Percentiles rank a stretch among this genome's conserved stretches.
Evolutionary conservation across 495 filamentous ascomycete genomes (phyloP).

Genomic region (Pyrenopolyporus hunteri): DNA sequence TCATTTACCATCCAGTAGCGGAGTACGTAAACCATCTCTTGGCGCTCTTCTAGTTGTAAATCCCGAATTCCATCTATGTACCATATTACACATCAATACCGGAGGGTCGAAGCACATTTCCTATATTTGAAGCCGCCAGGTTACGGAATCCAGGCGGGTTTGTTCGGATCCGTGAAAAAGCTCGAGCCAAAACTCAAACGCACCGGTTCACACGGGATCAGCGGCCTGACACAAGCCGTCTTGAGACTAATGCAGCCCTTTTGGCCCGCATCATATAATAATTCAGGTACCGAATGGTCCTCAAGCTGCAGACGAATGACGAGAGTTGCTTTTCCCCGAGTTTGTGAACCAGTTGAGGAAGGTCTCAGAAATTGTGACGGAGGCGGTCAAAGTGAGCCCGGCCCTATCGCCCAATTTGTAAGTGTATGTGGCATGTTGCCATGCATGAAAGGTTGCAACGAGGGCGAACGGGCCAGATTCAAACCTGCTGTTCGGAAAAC

Average conservation of each 20-base stretch:
- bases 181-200: background rate
- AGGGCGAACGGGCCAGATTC: constrained; percentile 20
- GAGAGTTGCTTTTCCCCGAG: background rate
- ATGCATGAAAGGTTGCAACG: constrained; percentile 30
- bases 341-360: constrained; percentile 6
- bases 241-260: constrained; percentile 7
- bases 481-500: background rate
- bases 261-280: background rate
- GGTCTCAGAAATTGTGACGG: background rate
- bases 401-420: background rate
- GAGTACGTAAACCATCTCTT: constrained; percentile 9
- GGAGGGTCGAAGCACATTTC: no score
- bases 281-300: background rate
- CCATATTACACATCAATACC: background rate
- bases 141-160: no score
- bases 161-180: no score
- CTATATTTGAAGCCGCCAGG: no score
- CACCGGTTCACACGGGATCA: constrained; percentile 13
- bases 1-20: background rate
- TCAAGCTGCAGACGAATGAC: background rate
- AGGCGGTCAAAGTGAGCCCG: background rate
- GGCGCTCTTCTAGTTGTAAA: background rate
- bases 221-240: constrained; percentile 23
- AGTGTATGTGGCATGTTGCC: background rate
- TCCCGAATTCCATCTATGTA: background rate